Percentiles rank a stretch among this genome's conserved stretches.
Evolutionary conservation across 2,329 filamentous ascomycete species (phyloP).

Genomic region (Diaporthe destruens): DNA sequence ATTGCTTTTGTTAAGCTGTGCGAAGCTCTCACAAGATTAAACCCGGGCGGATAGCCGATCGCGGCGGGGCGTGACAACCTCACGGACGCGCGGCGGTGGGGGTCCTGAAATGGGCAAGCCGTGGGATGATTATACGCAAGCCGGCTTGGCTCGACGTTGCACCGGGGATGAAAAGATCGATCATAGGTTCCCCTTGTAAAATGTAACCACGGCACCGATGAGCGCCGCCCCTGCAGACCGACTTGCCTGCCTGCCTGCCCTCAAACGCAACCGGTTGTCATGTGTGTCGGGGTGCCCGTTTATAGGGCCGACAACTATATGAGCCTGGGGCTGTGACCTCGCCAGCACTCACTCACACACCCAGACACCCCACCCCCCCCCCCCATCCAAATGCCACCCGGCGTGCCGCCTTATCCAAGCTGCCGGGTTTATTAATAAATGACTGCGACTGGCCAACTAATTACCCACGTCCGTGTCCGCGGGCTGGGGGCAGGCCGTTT

Average conservation of each 20-base stretch:
- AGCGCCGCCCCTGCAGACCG: background rate
- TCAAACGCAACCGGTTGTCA: background rate
- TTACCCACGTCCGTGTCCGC: background rate
- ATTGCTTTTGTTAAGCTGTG: background rate
- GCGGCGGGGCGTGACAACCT: background rate
- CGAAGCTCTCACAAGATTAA: background rate
- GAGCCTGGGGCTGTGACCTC: background rate
- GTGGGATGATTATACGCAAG: background rate
- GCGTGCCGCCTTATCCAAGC: conserved; percentile 3
- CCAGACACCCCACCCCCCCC: too few relatives aligned
- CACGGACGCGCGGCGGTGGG: background rate
- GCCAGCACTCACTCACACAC: conserved; percentile 3
- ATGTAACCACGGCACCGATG: background rate
- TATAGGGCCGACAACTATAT: background rate
- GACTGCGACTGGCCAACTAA: too few relatives aligned
- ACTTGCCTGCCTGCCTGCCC: background rate
- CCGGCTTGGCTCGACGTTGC: background rate
- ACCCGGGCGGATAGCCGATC: background rate
- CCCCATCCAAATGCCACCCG: background rate
- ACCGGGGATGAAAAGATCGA: background rate
- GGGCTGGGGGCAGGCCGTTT: background rate
- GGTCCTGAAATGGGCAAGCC: background rate
- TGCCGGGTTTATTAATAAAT: background rate
- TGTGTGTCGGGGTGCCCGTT: conserved; percentile 6
- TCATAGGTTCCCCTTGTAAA: background rate